Evolutionary conservation across 2,329 filamentous ascomycete genomes (phyloP).

Genomic region (Aspergillus quadricinctus): DNA sequence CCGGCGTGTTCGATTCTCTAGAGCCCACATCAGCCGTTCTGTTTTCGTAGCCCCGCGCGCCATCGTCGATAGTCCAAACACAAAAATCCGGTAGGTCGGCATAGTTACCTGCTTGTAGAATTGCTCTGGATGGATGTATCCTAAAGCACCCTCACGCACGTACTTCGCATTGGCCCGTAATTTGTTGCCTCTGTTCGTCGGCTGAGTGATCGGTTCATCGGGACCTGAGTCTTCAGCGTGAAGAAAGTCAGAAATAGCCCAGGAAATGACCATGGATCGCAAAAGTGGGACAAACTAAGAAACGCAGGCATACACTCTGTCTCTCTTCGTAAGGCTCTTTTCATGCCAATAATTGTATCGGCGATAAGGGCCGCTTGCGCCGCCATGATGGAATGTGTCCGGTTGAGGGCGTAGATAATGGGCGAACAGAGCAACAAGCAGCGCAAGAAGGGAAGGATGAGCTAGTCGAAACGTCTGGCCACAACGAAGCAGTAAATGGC

Average conservation of each 20-base stretch:
- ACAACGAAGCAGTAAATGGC: background rate
- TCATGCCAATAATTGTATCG: conserved; percentile 54
- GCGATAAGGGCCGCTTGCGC: conserved; percentile 44
- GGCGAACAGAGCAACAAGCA: background rate
- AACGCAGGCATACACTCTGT: conserved; percentile 37
- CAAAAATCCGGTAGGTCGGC: background rate
- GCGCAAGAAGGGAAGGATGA: background rate
- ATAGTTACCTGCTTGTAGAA: conserved; percentile 53
- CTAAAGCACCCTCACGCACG: conserved; percentile 53
- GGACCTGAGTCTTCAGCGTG: conserved; percentile 33
- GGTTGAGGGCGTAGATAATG: background rate
- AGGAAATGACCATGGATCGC: background rate
- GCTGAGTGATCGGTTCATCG: conserved; percentile 51
- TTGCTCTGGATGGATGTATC: conserved; percentile 47
- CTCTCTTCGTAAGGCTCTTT: conserved; percentile 47
- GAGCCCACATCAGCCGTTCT: background rate
- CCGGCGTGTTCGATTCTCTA: conserved; percentile 60
- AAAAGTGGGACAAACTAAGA: background rate
- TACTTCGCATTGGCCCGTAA: conserved; percentile 55
- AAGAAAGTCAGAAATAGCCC: conserved; percentile 11
- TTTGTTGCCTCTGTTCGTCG: conserved; percentile 59
- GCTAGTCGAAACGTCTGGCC: background rate
- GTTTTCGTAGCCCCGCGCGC: background rate
- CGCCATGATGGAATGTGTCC: conserved; percentile 30
- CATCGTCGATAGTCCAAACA: background rate